Evolutionary conservation across 495 filamentous ascomycete genomes (phyloP).

Genomic region (Bryoglossum gracile): DNA sequence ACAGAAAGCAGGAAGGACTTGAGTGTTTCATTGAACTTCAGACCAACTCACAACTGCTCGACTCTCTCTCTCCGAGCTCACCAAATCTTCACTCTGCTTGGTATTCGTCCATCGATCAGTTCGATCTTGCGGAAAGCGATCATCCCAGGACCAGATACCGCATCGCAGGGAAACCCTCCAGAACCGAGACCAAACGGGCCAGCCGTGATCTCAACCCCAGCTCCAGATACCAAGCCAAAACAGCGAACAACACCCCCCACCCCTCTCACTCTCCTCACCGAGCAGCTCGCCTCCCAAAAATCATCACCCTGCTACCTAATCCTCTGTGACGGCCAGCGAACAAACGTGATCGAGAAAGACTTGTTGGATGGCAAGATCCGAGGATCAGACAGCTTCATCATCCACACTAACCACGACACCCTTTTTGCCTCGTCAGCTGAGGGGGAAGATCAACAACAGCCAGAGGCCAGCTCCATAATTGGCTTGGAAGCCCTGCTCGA

Average conservation of each 20-base stretch:
- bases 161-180: too few relatives aligned
- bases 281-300: slow-evolving; percentile 28
- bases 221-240: too few relatives aligned
- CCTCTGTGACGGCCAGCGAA: slow-evolving; percentile 40
- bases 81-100: slow-evolving; percentile 49
- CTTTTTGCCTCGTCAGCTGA: not conserved
- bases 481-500: slow-evolving; percentile 32
- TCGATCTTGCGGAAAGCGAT: slow-evolving; percentile 42
- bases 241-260: slow-evolving; percentile 19
- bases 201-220: too few relatives aligned
- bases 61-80: slow-evolving; percentile 29
- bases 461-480: slow-evolving; percentile 18
- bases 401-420: slow-evolving; percentile 50
- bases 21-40: slow-evolving; percentile 58
- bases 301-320: slow-evolving; percentile 54
- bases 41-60: slow-evolving; percentile 45
- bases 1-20: slow-evolving; percentile 32
- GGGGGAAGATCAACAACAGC: slow-evolving; percentile 1
- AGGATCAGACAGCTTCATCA: slow-evolving; percentile 42
- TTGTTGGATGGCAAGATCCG: slow-evolving; percentile 34
- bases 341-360: slow-evolving; percentile 53
- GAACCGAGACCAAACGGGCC: too few relatives aligned
- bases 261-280: slow-evolving; percentile 30
- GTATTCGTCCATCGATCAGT: slow-evolving; percentile 48
- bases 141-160: too few relatives aligned